These are phyloP conservation scores for Obelidium mucronatum DNA, from an alignment of 192 early-diverging fungal species.

Conservation along the genomic window DNA sequence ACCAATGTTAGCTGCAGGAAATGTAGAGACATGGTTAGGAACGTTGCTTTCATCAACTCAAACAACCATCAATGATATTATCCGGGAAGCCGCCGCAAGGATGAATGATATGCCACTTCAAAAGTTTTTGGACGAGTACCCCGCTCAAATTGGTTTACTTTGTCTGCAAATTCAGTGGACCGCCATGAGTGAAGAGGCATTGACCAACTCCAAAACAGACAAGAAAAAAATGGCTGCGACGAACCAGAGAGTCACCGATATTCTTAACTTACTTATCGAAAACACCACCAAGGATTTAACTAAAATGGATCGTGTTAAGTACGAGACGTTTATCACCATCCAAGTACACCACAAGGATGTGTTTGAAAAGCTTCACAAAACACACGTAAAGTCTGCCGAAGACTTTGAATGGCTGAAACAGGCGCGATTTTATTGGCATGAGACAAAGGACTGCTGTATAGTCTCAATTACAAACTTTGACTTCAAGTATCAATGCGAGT, in stretches of 20 bases:
- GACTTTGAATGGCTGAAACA: constrained; percentile 75
- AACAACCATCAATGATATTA: constrained; percentile 65
- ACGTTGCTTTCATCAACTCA: constrained; percentile 65
- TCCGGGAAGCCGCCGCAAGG: constrained; percentile 61
- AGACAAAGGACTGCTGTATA: constrained; percentile 72
- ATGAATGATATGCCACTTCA: constrained; percentile 67
- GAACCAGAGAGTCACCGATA: constrained; percentile 63
- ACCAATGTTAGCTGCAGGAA: constrained; percentile 68
- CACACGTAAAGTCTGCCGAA: constrained; percentile 64
- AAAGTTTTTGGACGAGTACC: constrained; percentile 73
- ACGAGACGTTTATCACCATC: constrained; percentile 73
- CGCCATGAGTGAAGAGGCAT: constrained; percentile 64
- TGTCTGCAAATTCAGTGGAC: constrained; percentile 72
- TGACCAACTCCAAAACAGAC: constrained; percentile 62
- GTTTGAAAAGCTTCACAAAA: constrained; percentile 68
- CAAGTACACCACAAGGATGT: constrained; percentile 74
- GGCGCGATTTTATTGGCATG: constrained; percentile 73
- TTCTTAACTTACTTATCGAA: constrained; percentile 68
- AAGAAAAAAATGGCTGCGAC: constrained; percentile 71
- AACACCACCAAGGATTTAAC: constrained; percentile 68
- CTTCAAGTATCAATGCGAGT: constrained; percentile 71
- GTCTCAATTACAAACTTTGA: constrained; percentile 73
- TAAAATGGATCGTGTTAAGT: constrained; percentile 71
- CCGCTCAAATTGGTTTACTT: constrained; percentile 68
- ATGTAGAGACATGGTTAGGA: constrained; percentile 70